Percentiles rank a stretch among this genome's conserved stretches.
Conservation (phyloP, 2,329 filamentous ascomycete species). For the Neofusicoccum parvum region DNA sequence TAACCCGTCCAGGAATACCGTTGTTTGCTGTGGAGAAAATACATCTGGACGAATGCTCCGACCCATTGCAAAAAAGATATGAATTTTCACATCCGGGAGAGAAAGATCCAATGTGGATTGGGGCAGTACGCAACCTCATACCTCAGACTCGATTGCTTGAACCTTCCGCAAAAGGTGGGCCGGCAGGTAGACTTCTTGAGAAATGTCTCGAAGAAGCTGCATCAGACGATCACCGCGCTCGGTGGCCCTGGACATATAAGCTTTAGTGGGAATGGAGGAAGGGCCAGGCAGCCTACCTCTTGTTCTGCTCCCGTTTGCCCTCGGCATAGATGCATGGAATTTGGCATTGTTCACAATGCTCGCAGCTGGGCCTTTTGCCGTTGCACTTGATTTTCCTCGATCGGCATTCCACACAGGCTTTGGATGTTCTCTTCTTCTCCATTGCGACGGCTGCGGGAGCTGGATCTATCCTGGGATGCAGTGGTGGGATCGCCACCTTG, state of each 20-base stretch:
- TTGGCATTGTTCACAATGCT: constrained; percentile 34
- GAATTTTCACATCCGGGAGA: too few relatives aligned
- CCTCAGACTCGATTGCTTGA: constrained; percentile 8
- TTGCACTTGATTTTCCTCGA: constrained; percentile 42
- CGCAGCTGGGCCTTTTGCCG: constrained; percentile 36
- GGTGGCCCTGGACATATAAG: constrained; percentile 24
- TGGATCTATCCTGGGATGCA: constrained; percentile 28
- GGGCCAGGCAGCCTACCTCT: constrained; percentile 29
- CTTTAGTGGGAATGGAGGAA: constrained; percentile 21
- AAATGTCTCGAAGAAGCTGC: constrained; percentile 29
- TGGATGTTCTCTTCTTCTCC: constrained; percentile 30
- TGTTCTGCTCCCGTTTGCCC: constrained; percentile 38
- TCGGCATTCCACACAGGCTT: constrained; percentile 40
- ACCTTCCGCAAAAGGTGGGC: not conserved
- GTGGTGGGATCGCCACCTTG: constrained; percentile 33
- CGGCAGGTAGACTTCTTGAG: constrained; percentile 24
- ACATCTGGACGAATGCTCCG: too few relatives aligned
- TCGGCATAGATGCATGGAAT: constrained; percentile 37
- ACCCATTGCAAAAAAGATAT: too few relatives aligned
- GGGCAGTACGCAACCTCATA: not conserved
- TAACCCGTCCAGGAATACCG: too few relatives aligned
- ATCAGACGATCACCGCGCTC: constrained; percentile 35
- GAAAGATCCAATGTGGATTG: too few relatives aligned
- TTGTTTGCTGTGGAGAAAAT: too few relatives aligned
- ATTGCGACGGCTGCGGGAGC: constrained; percentile 20